Base-by-base conservation (phyloP, 2,329 filamentous ascomycete genomes). In the Ophiocordyceps unilateralis region DNA sequence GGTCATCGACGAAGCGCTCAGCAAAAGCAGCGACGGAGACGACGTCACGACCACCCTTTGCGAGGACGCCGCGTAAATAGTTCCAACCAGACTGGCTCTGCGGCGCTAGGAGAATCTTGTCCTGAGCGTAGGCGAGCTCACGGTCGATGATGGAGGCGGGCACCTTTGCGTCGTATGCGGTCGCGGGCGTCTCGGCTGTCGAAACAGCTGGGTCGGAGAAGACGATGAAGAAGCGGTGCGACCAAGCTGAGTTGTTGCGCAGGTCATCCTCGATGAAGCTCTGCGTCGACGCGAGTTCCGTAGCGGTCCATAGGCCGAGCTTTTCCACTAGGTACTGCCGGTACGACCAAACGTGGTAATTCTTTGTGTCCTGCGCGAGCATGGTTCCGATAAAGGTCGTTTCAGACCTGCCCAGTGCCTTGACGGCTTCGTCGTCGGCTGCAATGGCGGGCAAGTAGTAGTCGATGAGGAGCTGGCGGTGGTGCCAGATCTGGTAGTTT, bases 301-400 rank as follows among this genome's bases (percentile, higher is more conserved):
- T 68, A 59, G 82, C 78, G 65, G 50, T 75, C 71, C 61, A 94
- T 68, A 65, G 81, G 58, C 77, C 80, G 69, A 82, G 62, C 55
- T 75, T 76, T 42, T 65, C 64, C 36, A 78, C 73, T 19, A 80
- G 60, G 55, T 74, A 78, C 58, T 94, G 86, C 45, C 91, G 74
- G 65, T 96, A 98, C 44, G 81, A 86, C 91, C 91, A 98, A 40
- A 96, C 91, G 58, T 98, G 91, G 60, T 98, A 96, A 67, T 98
- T 98, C 66, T 98, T 98, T 41, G 82, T 76, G 58, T 98, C 91
- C 52, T 83, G 72, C 36, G 71, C 73, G 43, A 98, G 79, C 74
- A 98, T 96, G 40, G 70, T 63, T 46, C 70, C 72, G 46, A 95
- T 73, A 59, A 96, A 96, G 14, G 69, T 69, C 19, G 72, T 68